phyloP scores from a whole-genome alignment of 768 basidiomycete species.

The Lactarius quietus region DNA sequence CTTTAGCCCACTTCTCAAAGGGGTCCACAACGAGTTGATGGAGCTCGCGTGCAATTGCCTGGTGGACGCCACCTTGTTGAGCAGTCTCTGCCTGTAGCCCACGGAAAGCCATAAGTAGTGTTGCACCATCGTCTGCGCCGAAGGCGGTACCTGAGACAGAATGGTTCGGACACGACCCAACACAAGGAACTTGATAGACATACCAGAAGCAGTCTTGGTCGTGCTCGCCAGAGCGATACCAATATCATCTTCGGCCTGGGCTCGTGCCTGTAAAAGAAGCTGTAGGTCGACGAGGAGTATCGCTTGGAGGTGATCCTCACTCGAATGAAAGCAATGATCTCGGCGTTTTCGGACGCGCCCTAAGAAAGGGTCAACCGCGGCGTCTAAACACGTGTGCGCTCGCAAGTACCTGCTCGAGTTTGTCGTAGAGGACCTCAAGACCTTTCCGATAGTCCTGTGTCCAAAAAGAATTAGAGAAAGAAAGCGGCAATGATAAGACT shows the following conservation, averaged over 20 bases:
- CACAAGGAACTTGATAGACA: slow-evolving; percentile 24
- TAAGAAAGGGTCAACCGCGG: slow-evolving; percentile 33
- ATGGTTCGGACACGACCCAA: not conserved
- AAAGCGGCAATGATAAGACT: slow-evolving; percentile 82
- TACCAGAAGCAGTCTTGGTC: slow-evolving; percentile 47
- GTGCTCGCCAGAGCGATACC: slow-evolving; percentile 56
- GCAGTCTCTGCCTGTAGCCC: slow-evolving; percentile 73
- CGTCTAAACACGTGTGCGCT: slow-evolving; percentile 3
- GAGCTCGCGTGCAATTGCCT: slow-evolving; percentile 68
- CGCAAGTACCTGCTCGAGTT: slow-evolving; percentile 68
- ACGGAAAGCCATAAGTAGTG: slow-evolving; percentile 72
- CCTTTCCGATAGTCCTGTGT: slow-evolving; percentile 85
- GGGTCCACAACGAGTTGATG: slow-evolving; percentile 72
- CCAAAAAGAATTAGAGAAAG: slow-evolving; percentile 94
- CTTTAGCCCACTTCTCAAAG: slow-evolving; percentile 74
- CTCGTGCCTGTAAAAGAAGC: slow-evolving; percentile 56
- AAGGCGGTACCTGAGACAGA: slow-evolving; percentile 55
- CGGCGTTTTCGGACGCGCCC: slow-evolving; percentile 81
- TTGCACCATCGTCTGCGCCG: slow-evolving; percentile 78
- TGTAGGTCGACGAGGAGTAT: slow-evolving; percentile 12
- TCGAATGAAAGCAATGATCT: slow-evolving; percentile 78
- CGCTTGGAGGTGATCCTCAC: slow-evolving; percentile 45
- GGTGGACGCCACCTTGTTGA: slow-evolving; percentile 72
- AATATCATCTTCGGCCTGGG: slow-evolving; percentile 61
- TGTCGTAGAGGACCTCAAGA: slow-evolving; percentile 68